These are phyloP conservation scores for Licmophora abbreviata DNA, from an alignment of 108 stramenopile genomes.

Conservation along the genomic window DNA sequence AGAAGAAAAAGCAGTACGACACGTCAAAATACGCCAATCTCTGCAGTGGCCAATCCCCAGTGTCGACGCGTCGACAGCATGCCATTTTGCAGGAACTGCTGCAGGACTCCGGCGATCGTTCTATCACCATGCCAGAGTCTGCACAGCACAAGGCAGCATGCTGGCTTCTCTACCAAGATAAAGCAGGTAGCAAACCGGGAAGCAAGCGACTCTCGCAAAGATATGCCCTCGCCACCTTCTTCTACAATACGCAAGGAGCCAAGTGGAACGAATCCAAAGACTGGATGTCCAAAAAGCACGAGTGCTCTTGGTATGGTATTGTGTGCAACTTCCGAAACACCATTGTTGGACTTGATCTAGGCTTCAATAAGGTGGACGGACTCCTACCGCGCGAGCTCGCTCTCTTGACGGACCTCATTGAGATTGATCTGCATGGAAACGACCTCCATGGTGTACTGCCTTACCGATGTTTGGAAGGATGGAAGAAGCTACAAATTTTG, in stretches of 20 bases:
- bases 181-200: constrained; percentile 3
- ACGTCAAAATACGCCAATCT: constrained; percentile 2
- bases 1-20: constrained; percentile 2
- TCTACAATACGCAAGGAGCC: constrained; percentile 36
- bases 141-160: constrained; percentile 45
- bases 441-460: constrained; percentile 48
- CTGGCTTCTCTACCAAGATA: constrained; percentile 40
- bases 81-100: constrained; percentile 4
- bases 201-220: constrained; percentile 25
- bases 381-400: constrained; percentile 42
- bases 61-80: not conserved
- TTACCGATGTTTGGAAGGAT: constrained; percentile 18
- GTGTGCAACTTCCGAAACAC: constrained; percentile 22
- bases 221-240: constrained; percentile 37
- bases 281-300: constrained; percentile 41
- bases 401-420: constrained; percentile 27
- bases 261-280: constrained; percentile 13
- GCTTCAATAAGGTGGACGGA: constrained; percentile 41
- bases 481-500: constrained; percentile 31
- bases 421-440: constrained; percentile 54
- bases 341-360: constrained; percentile 34
- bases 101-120: not conserved
- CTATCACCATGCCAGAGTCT: not conserved
- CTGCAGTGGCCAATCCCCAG: not conserved
- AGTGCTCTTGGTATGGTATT: constrained; percentile 55